phyloP scores from a whole-genome alignment of 2,329 filamentous ascomycete species.

The Botrytis hyacinthi region DNA sequence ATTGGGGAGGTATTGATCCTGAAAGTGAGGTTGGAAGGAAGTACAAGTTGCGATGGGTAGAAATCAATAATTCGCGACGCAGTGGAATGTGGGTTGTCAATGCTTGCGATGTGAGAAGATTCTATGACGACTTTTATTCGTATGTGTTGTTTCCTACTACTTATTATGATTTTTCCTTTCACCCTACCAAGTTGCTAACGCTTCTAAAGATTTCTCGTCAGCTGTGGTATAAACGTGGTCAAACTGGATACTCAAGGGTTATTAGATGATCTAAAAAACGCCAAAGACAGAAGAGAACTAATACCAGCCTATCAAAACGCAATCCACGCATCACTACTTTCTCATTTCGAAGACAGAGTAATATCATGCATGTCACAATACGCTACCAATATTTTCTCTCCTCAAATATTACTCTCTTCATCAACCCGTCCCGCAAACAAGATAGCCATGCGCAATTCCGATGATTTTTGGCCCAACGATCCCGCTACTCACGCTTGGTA shows the following conservation, averaged over 20 bases:
- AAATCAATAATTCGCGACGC: constrained; percentile 17
- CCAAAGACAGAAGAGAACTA: constrained; percentile 8
- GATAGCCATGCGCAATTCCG: constrained; percentile 25
- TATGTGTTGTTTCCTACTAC: not conserved
- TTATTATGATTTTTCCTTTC: too few relatives aligned
- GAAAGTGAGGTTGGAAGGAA: constrained; percentile 18
- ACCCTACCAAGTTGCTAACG: not conserved
- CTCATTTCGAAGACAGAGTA: constrained; percentile 22
- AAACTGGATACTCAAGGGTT: constrained; percentile 26
- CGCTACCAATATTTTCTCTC: constrained; percentile 22
- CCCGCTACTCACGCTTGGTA: constrained; percentile 24
- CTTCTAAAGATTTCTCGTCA: constrained; percentile 20
- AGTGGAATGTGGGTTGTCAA: constrained; percentile 23
- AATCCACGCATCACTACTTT: constrained; percentile 14
- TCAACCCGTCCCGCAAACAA: not conserved
- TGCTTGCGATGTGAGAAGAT: constrained; percentile 18
- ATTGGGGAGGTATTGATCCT: constrained; percentile 25
- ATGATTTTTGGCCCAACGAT: constrained; percentile 26
- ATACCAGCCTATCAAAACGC: constrained; percentile 23
- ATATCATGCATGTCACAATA: constrained; percentile 28
- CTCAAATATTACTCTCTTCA: constrained; percentile 18
- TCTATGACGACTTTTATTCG: constrained; percentile 27
- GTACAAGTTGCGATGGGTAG: constrained; percentile 21
- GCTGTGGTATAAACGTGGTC: constrained; percentile 22
- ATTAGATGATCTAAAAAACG: constrained; percentile 16